Conservation (phyloP, 1,139 yeast genomes). For the Candida anutae region DNA sequence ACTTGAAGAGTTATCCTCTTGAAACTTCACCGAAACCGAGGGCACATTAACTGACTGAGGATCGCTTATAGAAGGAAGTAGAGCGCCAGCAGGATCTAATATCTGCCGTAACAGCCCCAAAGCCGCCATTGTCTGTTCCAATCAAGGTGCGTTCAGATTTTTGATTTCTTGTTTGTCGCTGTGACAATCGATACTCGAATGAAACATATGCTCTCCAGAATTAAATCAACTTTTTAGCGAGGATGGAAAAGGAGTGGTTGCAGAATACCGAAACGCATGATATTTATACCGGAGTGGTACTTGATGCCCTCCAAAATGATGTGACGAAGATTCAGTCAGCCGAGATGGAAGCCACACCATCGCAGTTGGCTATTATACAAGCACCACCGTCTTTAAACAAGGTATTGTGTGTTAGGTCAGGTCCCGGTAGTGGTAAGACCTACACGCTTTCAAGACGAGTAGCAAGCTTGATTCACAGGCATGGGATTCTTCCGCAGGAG, state of each 20-base stretch:
- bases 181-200: no score
- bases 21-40: no score
- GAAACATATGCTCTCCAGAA: neutral
- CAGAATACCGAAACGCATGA: neutral
- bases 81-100: no score
- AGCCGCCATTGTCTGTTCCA: no score
- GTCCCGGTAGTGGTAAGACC: conserved; percentile 78
- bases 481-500: conserved; percentile 40
- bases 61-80: no score
- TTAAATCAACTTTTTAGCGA: neutral
- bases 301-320: neutral
- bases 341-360: conserved; percentile 14
- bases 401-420: conserved; percentile 49
- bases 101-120: no score
- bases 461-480: conserved; percentile 34
- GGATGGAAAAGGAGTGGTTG: neutral
- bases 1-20: no score
- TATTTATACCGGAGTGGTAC: neutral
- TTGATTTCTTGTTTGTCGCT: no score
- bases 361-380: conserved; percentile 30
- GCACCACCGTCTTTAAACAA: conserved; percentile 26
- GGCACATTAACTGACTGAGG: no score
- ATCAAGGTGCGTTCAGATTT: no score
- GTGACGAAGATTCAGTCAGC: neutral
- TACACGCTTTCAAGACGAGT: conserved; percentile 50